phyloP scores from a whole-genome alignment of 1,284 basidiomycete species.

The Agroathelia rolfsii region DNA sequence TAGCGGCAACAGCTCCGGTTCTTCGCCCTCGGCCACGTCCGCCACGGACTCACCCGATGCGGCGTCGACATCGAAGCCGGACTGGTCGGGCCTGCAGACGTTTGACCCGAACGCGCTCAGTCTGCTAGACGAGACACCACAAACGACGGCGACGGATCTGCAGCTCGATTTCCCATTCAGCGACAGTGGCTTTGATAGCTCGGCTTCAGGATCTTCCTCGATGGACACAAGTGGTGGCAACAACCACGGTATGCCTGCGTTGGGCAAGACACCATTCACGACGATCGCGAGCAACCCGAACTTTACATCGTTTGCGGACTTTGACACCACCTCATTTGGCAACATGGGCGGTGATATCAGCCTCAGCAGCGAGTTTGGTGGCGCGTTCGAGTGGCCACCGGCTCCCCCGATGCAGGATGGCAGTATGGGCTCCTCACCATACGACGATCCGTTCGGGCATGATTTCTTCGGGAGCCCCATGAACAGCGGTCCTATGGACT shows the following conservation, averaged over 20 bases:
- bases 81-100: slow-evolving; percentile 52
- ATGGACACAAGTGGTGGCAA: too few relatives aligned
- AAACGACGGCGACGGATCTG: slow-evolving; percentile 42
- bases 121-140: slow-evolving; percentile 47
- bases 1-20: slow-evolving; percentile 21
- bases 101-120: slow-evolving; percentile 57
- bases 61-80: slow-evolving; percentile 42
- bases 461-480: slow-evolving; percentile 35
- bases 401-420: too few relatives aligned
- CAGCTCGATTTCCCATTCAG: slow-evolving; percentile 50
- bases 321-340: slow-evolving; percentile 39
- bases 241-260: too few relatives aligned
- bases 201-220: too few relatives aligned
- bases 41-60: slow-evolving; percentile 11
- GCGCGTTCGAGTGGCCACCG: too few relatives aligned
- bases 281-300: slow-evolving; percentile 71
- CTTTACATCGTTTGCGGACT: slow-evolving; percentile 72
- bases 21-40: slow-evolving; percentile 18
- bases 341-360: too few relatives aligned
- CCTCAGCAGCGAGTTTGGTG: too few relatives aligned
- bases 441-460: slow-evolving; percentile 62
- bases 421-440: too few relatives aligned
- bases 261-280: slow-evolving; percentile 51
- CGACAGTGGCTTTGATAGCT: slow-evolving; percentile 24
- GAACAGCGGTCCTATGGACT: slow-evolving; percentile 31